phyloP scores from a whole-genome alignment of 2,329 filamentous ascomycete species.

The Alternaria sp. region DNA sequence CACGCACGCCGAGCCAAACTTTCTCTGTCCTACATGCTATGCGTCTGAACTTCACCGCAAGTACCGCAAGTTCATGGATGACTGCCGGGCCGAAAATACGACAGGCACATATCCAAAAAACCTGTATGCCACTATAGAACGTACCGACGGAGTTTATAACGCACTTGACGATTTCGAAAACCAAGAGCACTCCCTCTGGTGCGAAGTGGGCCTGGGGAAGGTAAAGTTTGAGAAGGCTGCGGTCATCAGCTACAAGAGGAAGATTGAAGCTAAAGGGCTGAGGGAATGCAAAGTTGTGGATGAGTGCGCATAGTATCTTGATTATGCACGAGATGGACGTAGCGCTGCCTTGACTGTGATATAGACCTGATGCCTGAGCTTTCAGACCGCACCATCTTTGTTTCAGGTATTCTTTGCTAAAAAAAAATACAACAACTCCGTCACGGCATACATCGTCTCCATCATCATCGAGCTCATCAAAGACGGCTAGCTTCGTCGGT shows the following conservation, averaged over 20 bases:
- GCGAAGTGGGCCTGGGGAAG: background rate
- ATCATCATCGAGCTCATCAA: background rate
- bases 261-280: background rate
- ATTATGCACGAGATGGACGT: background rate
- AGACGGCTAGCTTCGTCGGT: too few relatives aligned
- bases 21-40: constrained; percentile 3
- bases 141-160: background rate
- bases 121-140: background rate
- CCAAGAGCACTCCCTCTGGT: background rate
- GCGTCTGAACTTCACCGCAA: background rate
- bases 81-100: background rate
- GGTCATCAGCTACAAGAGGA: background rate
- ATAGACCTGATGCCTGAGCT: background rate
- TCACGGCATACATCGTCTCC: background rate
- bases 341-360: background rate
- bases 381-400: background rate
- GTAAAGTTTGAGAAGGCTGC: background rate
- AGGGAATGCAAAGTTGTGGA: background rate
- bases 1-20: background rate
- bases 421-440: background rate
- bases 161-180: background rate
- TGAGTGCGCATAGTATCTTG: background rate
- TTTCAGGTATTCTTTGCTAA: background rate
- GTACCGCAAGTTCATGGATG: background rate
- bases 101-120: background rate